phyloP scores from a whole-genome alignment of 345 rosid species.

The Gossypioides kirkii region DNA sequence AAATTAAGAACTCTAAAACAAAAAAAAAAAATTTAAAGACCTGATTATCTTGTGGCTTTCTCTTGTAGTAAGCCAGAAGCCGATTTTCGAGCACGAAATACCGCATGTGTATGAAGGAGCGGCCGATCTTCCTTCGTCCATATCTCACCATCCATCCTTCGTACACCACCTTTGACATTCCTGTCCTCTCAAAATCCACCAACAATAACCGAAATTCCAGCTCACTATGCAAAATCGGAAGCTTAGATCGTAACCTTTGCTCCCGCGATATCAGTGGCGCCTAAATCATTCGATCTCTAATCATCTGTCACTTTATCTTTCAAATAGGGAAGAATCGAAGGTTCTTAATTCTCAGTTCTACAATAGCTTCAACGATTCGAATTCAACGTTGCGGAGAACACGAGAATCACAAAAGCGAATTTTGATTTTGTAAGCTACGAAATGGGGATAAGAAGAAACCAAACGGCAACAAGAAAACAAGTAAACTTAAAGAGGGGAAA shows the following conservation, averaged over 20 bases:
- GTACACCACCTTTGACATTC: constrained; percentile 78
- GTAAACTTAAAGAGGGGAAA: neutral
- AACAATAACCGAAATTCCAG: constrained; percentile 3
- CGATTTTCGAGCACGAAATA: constrained; percentile 90
- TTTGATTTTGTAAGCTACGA: constrained; percentile 4
- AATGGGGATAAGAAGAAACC: neutral
- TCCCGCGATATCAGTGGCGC: constrained; percentile 25
- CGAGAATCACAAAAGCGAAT: constrained; percentile 12
- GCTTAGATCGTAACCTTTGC: constrained; percentile 29
- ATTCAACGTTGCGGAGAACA: constrained; percentile 7
- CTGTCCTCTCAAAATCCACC: constrained; percentile 8
- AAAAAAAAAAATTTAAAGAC: constrained; percentile 22
- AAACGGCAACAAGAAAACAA: neutral
- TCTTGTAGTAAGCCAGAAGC: constrained; percentile 95
- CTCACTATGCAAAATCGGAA: constrained; percentile 32
- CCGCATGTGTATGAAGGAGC: constrained; percentile 95
- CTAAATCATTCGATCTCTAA: constrained; percentile 27
- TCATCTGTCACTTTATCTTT: constrained; percentile 11
- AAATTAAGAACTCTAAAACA: neutral
- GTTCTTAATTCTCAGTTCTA: constrained; percentile 16
- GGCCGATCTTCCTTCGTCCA: constrained; percentile 96
- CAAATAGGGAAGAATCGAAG: constrained; percentile 16
- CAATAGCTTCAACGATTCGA: neutral
- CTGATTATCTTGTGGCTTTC: constrained; percentile 91
- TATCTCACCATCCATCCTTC: constrained; percentile 99